These are phyloP conservation scores for Gracilaria caudata DNA, from an alignment of 23 red algal species.

Conservation along the genomic window DNA sequence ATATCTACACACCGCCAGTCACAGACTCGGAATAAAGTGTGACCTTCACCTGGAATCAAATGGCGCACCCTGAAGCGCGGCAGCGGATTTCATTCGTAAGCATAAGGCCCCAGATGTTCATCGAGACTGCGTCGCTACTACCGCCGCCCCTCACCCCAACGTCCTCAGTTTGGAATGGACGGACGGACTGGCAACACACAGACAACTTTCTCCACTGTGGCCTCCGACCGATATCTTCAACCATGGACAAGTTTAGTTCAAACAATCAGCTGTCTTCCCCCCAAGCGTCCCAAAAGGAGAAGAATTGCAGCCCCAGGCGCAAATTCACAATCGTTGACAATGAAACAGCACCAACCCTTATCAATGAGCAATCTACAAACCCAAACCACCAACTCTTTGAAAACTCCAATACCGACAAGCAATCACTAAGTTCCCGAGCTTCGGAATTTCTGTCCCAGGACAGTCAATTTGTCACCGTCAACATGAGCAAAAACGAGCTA, in stretches of 20 bases:
- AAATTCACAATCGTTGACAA: background rate
- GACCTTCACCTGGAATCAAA: background rate
- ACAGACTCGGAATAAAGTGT: background rate
- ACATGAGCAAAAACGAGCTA: background rate
- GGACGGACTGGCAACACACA: background rate
- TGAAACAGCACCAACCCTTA: background rate
- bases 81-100: background rate
- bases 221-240: background rate
- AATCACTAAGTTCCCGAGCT: slow-evolving; percentile 10
- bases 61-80: background rate
- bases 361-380: background rate
- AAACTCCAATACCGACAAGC: background rate
- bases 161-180: background rate
- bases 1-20: background rate
- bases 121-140: background rate
- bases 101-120: background rate
- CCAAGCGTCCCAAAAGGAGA: background rate
- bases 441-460: background rate
- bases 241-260: background rate
- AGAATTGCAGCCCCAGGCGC: background rate
- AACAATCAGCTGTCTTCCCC: background rate
- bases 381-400: background rate
- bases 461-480: background rate
- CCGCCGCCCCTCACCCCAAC: background rate
- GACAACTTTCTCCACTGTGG: background rate